These are phyloP conservation scores for Eimeria maxima DNA, from an alignment of 169 alveolate species.

Conservation along the genomic window DNA sequence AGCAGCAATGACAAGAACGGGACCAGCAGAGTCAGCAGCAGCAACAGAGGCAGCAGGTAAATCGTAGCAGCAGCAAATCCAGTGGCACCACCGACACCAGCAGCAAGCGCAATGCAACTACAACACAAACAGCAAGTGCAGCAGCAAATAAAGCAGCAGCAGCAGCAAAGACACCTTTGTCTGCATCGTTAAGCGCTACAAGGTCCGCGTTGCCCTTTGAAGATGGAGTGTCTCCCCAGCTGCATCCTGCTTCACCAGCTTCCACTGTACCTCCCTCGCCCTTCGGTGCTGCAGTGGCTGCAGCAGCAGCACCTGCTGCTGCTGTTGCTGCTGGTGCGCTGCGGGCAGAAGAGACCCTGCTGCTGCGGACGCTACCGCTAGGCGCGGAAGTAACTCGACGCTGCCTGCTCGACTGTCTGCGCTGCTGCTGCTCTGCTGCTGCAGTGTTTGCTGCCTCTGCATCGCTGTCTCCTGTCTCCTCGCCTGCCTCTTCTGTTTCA, in stretches of 20 bases:
- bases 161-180: slow-evolving; percentile 52
- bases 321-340: slow-evolving; percentile 38
- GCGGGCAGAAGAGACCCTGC: slow-evolving; percentile 43
- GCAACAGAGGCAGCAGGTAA: background rate
- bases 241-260: slow-evolving; percentile 13
- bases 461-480: slow-evolving; percentile 49
- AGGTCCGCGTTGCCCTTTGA: slow-evolving; percentile 65
- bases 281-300: slow-evolving; percentile 17
- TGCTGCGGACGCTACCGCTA: slow-evolving; percentile 69
- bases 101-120: background rate
- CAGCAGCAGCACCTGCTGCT: slow-evolving; percentile 58
- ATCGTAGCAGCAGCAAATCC: background rate
- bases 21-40: background rate
- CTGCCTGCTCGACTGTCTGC: slow-evolving; percentile 17
- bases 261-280: background rate
- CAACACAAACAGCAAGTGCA: slow-evolving; percentile 6
- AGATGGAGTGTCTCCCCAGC: slow-evolving; percentile 39
- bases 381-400: background rate
- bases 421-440: slow-evolving; percentile 76
- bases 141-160: slow-evolving; percentile 50
- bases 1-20: background rate
- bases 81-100: slow-evolving; percentile 1
- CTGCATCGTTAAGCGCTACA: slow-evolving; percentile 76
- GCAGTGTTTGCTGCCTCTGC: slow-evolving; percentile 27
- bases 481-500: slow-evolving; percentile 34